Evolutionary conservation across 371 early-diverging fungal species (phyloP), one percentile per base, ranked within the genome.

Genomic region (Apophysomyces trapeziformis): DNA sequence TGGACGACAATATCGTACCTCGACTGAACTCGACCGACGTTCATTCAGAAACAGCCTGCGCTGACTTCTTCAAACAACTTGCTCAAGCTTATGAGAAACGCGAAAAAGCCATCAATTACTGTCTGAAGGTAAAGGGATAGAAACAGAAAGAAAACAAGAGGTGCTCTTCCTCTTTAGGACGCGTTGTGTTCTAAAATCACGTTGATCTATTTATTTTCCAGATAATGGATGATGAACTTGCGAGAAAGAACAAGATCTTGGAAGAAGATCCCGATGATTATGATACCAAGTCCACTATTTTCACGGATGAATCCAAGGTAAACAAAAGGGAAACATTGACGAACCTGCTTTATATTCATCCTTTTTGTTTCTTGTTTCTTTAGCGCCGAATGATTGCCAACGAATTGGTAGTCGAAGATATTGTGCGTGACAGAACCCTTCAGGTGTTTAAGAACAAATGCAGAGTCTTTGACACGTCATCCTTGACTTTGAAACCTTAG

Each of bases 1-100:
- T 91, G n/a, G 93, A 93, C 72, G 92, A 93, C 74, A 93, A 91
- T 72, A 90, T 93, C 57, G 89, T 92, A 67, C 83, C 90, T 38
- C 86, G 89, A 56, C 79, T 93, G 70, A 93, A 93, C 77, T 80
- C 82, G 16, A 90, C 91, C 16, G 82, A 91, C 69, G 89, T 89
- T 13, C 87, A 88, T 43, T 85, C 87, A 1, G 85, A 80, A 60
- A 77, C 79, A 56, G 86, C 86, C 5, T 93, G 93, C 64, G 78
- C 79, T 36, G 85, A 82, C 26, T 85, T 93, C 58, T 92, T 93
- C 60, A 82, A 79, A 35, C 84, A 88, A 56, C 79, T 93, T 62
- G 79, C 89, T 8, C 78, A 82, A 1, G 89, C 92, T 5, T 93
- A 92, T 68, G 63, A 70, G 45, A 84, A 86, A 66, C 85, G 93